Conservation (phyloP, 2,329 filamentous ascomycete genomes). For the Scedosporium boydii region DNA sequence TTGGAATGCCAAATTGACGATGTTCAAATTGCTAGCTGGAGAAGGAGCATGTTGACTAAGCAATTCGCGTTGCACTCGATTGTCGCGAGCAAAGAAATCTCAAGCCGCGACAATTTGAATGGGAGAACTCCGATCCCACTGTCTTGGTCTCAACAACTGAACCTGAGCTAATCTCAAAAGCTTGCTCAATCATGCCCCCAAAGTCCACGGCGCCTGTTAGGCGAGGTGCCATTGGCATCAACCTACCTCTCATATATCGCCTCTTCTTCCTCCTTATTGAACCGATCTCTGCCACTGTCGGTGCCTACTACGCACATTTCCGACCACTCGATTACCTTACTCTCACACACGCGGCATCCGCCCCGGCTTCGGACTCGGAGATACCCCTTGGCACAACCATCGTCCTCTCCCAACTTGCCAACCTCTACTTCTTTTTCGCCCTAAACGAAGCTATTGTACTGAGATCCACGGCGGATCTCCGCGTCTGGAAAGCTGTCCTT, state of each 20-base stretch:
- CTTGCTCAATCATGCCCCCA: conserved; percentile 11
- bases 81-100: too few species aligned
- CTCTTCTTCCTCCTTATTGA: conserved; percentile 71
- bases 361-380: conserved; percentile 24
- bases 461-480: conserved; percentile 55
- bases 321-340: conserved; percentile 48
- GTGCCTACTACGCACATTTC: conserved; percentile 42
- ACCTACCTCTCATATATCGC: conserved; percentile 53
- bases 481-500: conserved; percentile 62
- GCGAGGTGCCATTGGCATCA: conserved; percentile 21
- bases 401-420: conserved; percentile 64
- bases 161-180: background rate
- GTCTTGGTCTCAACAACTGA: too few species aligned
- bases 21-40: too few species aligned
- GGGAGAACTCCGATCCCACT: too few species aligned
- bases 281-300: conserved; percentile 41
- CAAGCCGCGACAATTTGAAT: too few species aligned
- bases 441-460: conserved; percentile 70
- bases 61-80: too few species aligned
- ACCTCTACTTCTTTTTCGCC: conserved; percentile 68
- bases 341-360: conserved; percentile 49
- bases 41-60: too few species aligned
- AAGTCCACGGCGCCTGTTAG: conserved; percentile 8
- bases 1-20: too few species aligned
- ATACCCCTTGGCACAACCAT: conserved; percentile 54